These are phyloP conservation scores for Neopestalotiopsis sp. DNA, from an alignment of 2,329 filamentous ascomycete species.

Conservation along the genomic window DNA sequence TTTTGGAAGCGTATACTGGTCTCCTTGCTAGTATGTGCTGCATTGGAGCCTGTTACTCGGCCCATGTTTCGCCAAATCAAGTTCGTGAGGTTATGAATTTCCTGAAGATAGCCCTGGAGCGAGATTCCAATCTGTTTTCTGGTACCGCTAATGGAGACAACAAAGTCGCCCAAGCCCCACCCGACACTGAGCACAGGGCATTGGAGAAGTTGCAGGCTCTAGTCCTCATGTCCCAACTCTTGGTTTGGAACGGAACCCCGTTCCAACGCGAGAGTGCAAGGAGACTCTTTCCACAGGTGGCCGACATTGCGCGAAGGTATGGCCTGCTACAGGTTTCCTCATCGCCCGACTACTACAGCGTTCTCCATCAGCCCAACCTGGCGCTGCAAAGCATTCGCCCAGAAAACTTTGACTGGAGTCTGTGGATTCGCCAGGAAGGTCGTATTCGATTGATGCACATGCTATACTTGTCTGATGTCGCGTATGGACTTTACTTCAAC, in stretches of 20 bases:
- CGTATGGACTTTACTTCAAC: slow-evolving; percentile 76
- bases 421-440: slow-evolving; percentile 75
- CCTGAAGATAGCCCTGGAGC: slow-evolving; percentile 62
- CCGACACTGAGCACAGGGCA: slow-evolving; percentile 42
- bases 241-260: slow-evolving; percentile 73
- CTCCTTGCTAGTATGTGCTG: slow-evolving; percentile 74
- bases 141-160: slow-evolving; percentile 40
- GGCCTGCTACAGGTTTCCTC: slow-evolving; percentile 60
- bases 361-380: slow-evolving; percentile 63
- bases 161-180: slow-evolving; percentile 34
- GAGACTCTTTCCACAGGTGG: slow-evolving; percentile 61
- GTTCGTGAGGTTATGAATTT: slow-evolving; percentile 73
- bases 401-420: slow-evolving; percentile 65
- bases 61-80: slow-evolving; percentile 61
- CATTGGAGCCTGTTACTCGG: slow-evolving; percentile 76
- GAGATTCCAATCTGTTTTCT: slow-evolving; percentile 56
- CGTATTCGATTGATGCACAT: slow-evolving; percentile 69
- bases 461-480: slow-evolving; percentile 67
- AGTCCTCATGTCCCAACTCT: slow-evolving; percentile 64
- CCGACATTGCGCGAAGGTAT: slow-evolving; percentile 60
- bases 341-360: slow-evolving; percentile 56
- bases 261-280: slow-evolving; percentile 68
- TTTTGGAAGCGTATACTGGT: slow-evolving; percentile 68
- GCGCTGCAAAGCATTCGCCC: slow-evolving; percentile 49
- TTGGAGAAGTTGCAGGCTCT: slow-evolving; percentile 73